These are phyloP conservation scores for Apostasia ramifera DNA, from an alignment of 106 monocot species.

Conservation along the genomic window DNA sequence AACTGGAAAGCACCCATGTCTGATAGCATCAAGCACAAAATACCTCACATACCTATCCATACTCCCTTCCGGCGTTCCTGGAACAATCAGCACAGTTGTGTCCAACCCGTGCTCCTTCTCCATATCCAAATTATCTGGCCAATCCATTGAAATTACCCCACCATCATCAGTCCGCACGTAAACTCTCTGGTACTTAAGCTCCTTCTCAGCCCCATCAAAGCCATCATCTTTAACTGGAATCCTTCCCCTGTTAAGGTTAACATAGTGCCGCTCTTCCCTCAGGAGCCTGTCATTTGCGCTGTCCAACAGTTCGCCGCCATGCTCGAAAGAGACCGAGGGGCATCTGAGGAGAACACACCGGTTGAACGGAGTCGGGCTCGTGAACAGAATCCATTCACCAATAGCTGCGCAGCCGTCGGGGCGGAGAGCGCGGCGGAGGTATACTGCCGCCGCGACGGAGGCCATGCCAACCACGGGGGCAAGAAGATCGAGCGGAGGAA, in stretches of 20 bases:
- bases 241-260: constrained; percentile 36
- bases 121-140: constrained; percentile 86
- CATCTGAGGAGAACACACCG: constrained; percentile 77
- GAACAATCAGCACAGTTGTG: constrained; percentile 70
- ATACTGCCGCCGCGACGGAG: constrained; percentile 25
- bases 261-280: constrained; percentile 42
- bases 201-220: constrained; percentile 8
- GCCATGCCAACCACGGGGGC: constrained; percentile 41
- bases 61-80: constrained; percentile 75
- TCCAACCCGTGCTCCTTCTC: constrained; percentile 68
- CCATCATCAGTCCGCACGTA: constrained; percentile 74
- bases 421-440: constrained; percentile 1
- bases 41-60: constrained; percentile 37
- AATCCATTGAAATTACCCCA: constrained; percentile 87
- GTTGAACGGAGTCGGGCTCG: constrained; percentile 85
- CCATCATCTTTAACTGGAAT: constrained; percentile 18
- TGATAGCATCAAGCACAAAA: constrained; percentile 55
- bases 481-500: constrained; percentile 24
- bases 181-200: constrained; percentile 60
- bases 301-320: constrained; percentile 36
- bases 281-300: constrained; percentile 38
- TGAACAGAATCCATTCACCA: constrained; percentile 67
- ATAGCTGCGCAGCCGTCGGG: background rate
- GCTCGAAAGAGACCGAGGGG: constrained; percentile 62
- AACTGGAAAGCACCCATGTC: constrained; percentile 68